Conservation (phyloP, 768 basidiomycete species). For the Auriscalpium orientale region DNA sequence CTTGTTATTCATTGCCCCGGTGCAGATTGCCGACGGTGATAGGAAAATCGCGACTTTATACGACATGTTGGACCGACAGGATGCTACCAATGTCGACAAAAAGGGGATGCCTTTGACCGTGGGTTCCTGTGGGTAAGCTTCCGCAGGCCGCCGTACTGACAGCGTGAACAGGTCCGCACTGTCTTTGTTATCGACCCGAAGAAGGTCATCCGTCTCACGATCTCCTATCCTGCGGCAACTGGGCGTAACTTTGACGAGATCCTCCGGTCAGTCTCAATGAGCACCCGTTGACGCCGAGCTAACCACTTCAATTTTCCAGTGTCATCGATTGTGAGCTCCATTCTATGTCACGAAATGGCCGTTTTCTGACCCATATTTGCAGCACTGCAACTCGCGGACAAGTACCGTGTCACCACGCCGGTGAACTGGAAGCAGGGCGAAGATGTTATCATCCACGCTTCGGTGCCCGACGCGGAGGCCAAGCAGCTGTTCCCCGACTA, state of each 20-base stretch:
- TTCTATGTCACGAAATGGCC: too few relatives aligned
- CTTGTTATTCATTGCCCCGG: not conserved
- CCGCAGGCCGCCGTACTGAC: not conserved
- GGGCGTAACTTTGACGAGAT: slow-evolving; percentile 87
- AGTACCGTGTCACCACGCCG: slow-evolving; percentile 77
- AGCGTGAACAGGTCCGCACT: slow-evolving; percentile 64
- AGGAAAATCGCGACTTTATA: slow-evolving; percentile 80
- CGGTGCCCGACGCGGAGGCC: slow-evolving; percentile 81
- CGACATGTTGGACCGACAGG: slow-evolving; percentile 96
- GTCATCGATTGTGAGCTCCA: slow-evolving; percentile 61
- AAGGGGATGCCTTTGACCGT: slow-evolving; percentile 95
- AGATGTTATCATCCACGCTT: slow-evolving; percentile 87
- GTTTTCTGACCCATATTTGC: slow-evolving; percentile 13
- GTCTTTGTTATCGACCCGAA: slow-evolving; percentile 98
- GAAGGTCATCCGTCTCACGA: slow-evolving; percentile 83
- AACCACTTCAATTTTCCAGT: slow-evolving; percentile 21
- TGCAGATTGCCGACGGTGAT: slow-evolving; percentile 85
- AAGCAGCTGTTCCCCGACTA: slow-evolving; percentile 84
- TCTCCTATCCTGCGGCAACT: slow-evolving; percentile 92
- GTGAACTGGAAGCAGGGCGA: slow-evolving; percentile 95
- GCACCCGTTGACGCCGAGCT: not conserved
- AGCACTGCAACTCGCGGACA: slow-evolving; percentile 88
- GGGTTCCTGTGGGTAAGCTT: not conserved
- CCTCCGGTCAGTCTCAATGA: slow-evolving; percentile 34
- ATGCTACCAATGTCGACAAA: slow-evolving; percentile 78